Evolutionary conservation across 2,329 filamentous ascomycete species (phyloP).

Genomic region (Neopestalotiopsis clavispora): DNA sequence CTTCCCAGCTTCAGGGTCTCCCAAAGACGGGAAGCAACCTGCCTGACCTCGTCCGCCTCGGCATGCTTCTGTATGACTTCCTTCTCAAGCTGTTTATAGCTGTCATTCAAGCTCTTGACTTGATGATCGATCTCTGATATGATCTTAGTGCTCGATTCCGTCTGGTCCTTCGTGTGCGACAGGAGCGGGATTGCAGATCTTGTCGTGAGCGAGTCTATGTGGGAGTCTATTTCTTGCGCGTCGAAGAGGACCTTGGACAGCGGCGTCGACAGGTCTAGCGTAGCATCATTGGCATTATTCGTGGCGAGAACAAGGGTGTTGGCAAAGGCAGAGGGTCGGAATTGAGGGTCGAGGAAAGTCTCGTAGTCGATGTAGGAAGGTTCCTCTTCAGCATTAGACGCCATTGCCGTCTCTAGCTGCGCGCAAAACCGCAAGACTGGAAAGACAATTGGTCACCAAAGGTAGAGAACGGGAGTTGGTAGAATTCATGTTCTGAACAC

Average conservation of each 20-base stretch:
- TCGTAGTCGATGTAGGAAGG: slow-evolving; percentile 96
- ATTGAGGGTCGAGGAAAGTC: slow-evolving; percentile 81
- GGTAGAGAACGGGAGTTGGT: not conserved
- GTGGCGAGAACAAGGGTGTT: slow-evolving; percentile 87
- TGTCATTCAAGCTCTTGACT: slow-evolving; percentile 79
- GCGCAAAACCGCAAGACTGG: not conserved
- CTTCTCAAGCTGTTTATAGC: slow-evolving; percentile 83
- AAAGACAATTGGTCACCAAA: not conserved
- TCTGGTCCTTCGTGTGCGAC: slow-evolving; percentile 76
- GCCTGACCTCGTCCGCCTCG: slow-evolving; percentile 80
- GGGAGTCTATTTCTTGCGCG: slow-evolving; percentile 94
- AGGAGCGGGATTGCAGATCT: slow-evolving; percentile 83
- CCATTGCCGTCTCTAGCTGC: slow-evolving; percentile 29
- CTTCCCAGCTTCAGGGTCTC: slow-evolving; percentile 79
- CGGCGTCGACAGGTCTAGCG: slow-evolving; percentile 91
- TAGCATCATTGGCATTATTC: slow-evolving; percentile 89
- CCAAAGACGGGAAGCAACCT: slow-evolving; percentile 79
- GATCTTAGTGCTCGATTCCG: slow-evolving; percentile 72
- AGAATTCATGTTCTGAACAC: not conserved
- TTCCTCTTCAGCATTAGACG: slow-evolving; percentile 53
- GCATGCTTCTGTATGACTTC: slow-evolving; percentile 88
- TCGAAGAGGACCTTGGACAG: slow-evolving; percentile 94
- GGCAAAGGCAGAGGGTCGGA: slow-evolving; percentile 82
- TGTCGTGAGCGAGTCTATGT: slow-evolving; percentile 89
- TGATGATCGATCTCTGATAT: slow-evolving; percentile 80